Conservation (phyloP, 1,284 basidiomycete species). For the Kalmanozyma brasiliensis region DNA sequence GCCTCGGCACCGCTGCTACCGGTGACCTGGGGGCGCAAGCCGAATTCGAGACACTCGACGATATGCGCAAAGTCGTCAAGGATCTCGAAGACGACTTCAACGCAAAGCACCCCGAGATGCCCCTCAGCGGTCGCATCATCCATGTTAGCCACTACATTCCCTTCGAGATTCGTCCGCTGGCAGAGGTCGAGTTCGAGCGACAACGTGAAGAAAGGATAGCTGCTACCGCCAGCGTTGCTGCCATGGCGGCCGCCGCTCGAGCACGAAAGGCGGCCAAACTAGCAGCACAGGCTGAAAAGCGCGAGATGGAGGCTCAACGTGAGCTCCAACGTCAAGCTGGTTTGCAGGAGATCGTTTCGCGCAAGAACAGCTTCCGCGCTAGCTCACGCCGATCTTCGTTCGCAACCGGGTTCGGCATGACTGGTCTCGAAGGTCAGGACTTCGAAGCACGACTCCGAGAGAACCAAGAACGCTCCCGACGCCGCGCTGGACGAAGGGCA, state of each 20-base stretch:
- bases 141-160: slow-evolving; percentile 67
- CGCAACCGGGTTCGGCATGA: slow-evolving; percentile 47
- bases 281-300: slow-evolving; percentile 49
- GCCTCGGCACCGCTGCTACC: slow-evolving; percentile 57
- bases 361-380: slow-evolving; percentile 51
- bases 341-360: slow-evolving; percentile 30
- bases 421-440: slow-evolving; percentile 49
- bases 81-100: slow-evolving; percentile 62
- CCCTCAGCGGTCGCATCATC: slow-evolving; percentile 65
- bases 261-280: slow-evolving; percentile 57
- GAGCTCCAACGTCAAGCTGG: slow-evolving; percentile 39
- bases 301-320: slow-evolving; percentile 44
- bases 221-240: slow-evolving; percentile 61
- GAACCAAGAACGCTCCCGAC: slow-evolving; percentile 60
- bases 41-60: slow-evolving; percentile 58
- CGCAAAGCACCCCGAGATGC: slow-evolving; percentile 54
- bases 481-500: slow-evolving; percentile 56
- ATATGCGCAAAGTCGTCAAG: slow-evolving; percentile 50
- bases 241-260: slow-evolving; percentile 60
- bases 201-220: slow-evolving; percentile 55
- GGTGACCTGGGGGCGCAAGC: slow-evolving; percentile 56
- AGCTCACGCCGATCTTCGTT: slow-evolving; percentile 53
- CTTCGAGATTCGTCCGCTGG: slow-evolving; percentile 59
- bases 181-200: slow-evolving; percentile 59
- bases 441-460: slow-evolving; percentile 58